Evolutionary conservation across 345 rosid species (phyloP), one percentile per base, ranked within the genome.

Genomic region (Ceriops decandra): DNA sequence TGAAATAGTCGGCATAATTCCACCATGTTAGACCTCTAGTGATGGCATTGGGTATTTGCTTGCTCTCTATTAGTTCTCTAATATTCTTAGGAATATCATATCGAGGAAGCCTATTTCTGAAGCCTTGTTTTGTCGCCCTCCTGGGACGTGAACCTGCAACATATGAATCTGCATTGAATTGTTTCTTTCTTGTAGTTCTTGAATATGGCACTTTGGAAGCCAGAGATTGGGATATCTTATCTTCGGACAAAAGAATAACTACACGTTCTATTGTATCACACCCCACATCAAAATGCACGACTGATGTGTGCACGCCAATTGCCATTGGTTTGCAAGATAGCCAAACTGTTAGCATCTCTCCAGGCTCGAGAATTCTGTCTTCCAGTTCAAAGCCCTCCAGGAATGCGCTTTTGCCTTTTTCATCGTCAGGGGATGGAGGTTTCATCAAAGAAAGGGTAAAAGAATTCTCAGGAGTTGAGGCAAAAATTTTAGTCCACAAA

Each of bases 281-380:
- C 1, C 77, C 91, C 60, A 82, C 72, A 66, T 85, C 88, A 76
- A 93, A 75, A 67, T 85, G 81, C 63, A 93, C 82, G 8, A 81
- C 81, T 22, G 95, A 73, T 0, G 88, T 88, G 75, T 88, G 83
- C 86, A 88, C 72, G 31, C 98, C 97, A 9, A 93, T 80, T 46
- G 65, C 88, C 74, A 68, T 72, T 0, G 97, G 90, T 67, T 86
- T 91, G 77, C 95, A 91, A 72, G 93, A 88, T 2, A 93, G 66
- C 95, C 95, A 93, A 60, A 93, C 68, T 5, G 83, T 85, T 35
- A 91, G 75, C 5, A 79, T 80, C 52, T 86, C 84, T 35, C 82
- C 85, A 2, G 97, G 90, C 68, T 84, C 90, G 61, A 93, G 72
- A 83, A 87, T 85, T 75, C 96, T 80, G 46, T 93, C 97, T 82